Base-by-base conservation (phyloP, 1,284 basidiomycete species). In the Apiotrichum veenhuisii region DNA sequence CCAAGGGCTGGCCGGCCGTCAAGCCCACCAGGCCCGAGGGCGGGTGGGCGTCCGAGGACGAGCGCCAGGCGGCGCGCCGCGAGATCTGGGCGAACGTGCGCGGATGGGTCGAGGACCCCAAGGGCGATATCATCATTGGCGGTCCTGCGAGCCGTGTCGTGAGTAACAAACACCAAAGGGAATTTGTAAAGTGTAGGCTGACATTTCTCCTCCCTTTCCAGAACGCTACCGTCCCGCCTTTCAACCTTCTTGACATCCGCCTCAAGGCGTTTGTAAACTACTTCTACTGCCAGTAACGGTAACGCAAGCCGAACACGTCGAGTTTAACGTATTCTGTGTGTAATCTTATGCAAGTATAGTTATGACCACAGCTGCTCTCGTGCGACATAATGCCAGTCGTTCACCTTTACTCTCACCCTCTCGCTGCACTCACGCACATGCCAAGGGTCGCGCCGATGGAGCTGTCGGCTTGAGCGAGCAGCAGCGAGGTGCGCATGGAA, bases 221-320 rank as follows among this genome's bases (percentile, higher is more conserved):
- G 89, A 95, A 94, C 66, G 88, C 90, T 1, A 91, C 88, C 0
- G 89, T 91, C 64, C 91, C 91, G 0, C 66, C 93, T n/a, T 88
- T 91, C 73, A 91, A 92, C 66, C 74, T 94, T 42, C 87, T 89
- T 0, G 82, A 86, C 8, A 85, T 88, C 0, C 85, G 91, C 66
- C 78, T 85, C 1, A 83, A 88, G 64, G 82, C 77, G 0, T 83
- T 93, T 38, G 84, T 91, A 81, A 78, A 81, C 7, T 81, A 90
- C 75, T 92, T 91, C 70, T 92, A 92, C 73, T 77, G 79, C 7
- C 88, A 91, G 64, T 27, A 30, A 30, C 30, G 30, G 5, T 38
- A n/a, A n/a, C 30, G 7, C 30, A 30, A 5, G 30, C 30, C 30
- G 7, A 30, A 30, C 30, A 30, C 30, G 30, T 30, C 30, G 30